Percentiles rank a stretch among this genome's conserved stretches.
phyloP scores from a whole-genome alignment of 441 rosid species.

The Croton laevigatus region DNA sequence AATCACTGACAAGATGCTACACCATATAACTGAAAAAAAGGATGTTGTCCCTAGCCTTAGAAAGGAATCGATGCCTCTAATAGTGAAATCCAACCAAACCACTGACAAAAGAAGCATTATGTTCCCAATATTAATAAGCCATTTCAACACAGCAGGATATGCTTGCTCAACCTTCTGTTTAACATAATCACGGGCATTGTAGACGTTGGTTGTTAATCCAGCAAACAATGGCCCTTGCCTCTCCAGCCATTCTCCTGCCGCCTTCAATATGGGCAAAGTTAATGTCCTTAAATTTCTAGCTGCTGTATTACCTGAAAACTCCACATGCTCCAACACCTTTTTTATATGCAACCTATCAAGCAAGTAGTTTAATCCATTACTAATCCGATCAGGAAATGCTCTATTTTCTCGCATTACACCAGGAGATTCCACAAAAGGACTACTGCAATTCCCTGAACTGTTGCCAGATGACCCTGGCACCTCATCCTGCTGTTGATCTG shows the following conservation, averaged over 20 bases:
- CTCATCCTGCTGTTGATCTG: constrained; percentile 30
- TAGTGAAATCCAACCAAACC: constrained; percentile 86
- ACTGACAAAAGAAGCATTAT: constrained; percentile 65
- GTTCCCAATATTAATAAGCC: constrained; percentile 67
- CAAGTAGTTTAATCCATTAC: constrained; percentile 36
- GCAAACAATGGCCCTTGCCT: constrained; percentile 50
- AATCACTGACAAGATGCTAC: constrained; percentile 72
- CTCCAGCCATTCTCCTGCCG: constrained; percentile 57
- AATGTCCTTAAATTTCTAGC: constrained; percentile 48
- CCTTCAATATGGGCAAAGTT: constrained; percentile 36
- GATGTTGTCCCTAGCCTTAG: constrained; percentile 84
- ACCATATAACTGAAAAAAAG: constrained; percentile 81
- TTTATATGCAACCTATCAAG: constrained; percentile 43
- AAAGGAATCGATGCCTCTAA: constrained; percentile 87
- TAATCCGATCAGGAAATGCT: constrained; percentile 26
- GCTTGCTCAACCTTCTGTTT: constrained; percentile 45
- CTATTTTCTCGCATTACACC: constrained; percentile 36
- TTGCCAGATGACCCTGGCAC: constrained; percentile 31
- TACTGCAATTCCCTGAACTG: constrained; percentile 31
- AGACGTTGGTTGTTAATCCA: constrained; percentile 35
- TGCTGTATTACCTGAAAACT: constrained; percentile 42
- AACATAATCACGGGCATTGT: constrained; percentile 45
- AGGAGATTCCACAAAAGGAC: constrained; percentile 31
- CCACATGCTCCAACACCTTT: constrained; percentile 42
- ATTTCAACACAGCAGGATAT: constrained; percentile 60